A percentile compares a stretch with the other conserved stretches of the same genome.
phyloP scores from a whole-genome alignment of 257 asterid genomes.

The Mentha longifolia region DNA sequence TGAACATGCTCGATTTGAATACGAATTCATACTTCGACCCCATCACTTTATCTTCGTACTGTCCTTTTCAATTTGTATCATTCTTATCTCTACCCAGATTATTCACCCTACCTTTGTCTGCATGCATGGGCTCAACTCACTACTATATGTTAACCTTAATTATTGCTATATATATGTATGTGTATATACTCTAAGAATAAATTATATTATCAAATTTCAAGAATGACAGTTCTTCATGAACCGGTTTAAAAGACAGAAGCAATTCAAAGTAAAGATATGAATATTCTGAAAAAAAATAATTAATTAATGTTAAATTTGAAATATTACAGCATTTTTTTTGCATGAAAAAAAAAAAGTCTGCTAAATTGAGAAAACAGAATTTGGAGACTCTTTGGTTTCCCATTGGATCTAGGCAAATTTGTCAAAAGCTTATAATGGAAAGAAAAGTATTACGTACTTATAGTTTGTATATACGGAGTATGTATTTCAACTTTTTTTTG shows the following conservation, averaged over 20 bases:
- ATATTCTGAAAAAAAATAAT: background rate
- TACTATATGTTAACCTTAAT: background rate
- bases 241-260: too few relatives aligned
- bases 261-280: constrained; percentile 19
- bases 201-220: background rate
- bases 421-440: constrained; percentile 26
- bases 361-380: constrained; percentile 23
- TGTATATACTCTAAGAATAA: background rate
- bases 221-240: too few relatives aligned
- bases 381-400: constrained; percentile 34
- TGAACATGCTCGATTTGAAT: background rate
- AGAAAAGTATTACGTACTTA: too few relatives aligned
- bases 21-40: constrained; percentile 23
- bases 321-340: background rate
- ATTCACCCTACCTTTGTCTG: background rate
- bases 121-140: background rate
- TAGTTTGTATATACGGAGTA: too few relatives aligned
- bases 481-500: too few relatives aligned
- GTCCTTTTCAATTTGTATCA: constrained; percentile 19
- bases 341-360: constrained; percentile 31
- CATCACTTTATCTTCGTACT: constrained; percentile 28
- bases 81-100: constrained; percentile 21
- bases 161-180: background rate
- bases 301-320: background rate
- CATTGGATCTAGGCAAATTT: constrained; percentile 24